A percentile compares a stretch with the other conserved stretches of the same genome.
Conservation (phyloP, 768 basidiomycete genomes). For the Lactarius trivialis region DNA sequence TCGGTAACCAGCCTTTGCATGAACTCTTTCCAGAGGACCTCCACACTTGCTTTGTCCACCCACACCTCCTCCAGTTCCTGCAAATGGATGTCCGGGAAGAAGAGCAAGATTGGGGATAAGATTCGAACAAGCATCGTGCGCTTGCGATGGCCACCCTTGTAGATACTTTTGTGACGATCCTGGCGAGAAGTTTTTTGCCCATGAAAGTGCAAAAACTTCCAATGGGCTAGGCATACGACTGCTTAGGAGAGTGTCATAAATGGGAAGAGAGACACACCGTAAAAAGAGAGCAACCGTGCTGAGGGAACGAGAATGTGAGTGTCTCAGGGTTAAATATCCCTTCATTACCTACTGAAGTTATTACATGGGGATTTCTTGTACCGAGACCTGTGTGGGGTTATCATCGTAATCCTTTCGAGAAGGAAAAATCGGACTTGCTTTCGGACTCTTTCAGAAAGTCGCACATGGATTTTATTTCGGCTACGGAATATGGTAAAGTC, state of each 20-base stretch:
- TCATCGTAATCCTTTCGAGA: background rate
- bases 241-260: background rate
- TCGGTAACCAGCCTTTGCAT: slow-evolving; percentile 13
- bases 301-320: background rate
- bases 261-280: background rate
- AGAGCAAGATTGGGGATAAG: slow-evolving; percentile 8
- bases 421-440: background rate
- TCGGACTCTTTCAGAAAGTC: slow-evolving; percentile 1
- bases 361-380: background rate
- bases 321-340: background rate
- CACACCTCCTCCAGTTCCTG: slow-evolving; percentile 11
- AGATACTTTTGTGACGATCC: slow-evolving; percentile 8
- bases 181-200: slow-evolving; percentile 10
- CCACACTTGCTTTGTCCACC: slow-evolving; percentile 6
- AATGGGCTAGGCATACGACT: background rate
- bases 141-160: background rate
- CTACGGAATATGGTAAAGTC: slow-evolving; percentile 7
- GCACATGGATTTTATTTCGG: slow-evolving; percentile 5
- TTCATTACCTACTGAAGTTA: slow-evolving; percentile 9
- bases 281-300: slow-evolving; percentile 11
- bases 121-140: background rate
- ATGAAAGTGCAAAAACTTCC: slow-evolving; percentile 13
- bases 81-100: slow-evolving; percentile 12
- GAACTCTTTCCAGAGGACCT: slow-evolving; percentile 4
- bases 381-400: background rate